Evolutionary conservation across 306 rosid genomes (phyloP), one percentile per base, ranked within the genome.

Genomic region (Lotus japonicus): DNA sequence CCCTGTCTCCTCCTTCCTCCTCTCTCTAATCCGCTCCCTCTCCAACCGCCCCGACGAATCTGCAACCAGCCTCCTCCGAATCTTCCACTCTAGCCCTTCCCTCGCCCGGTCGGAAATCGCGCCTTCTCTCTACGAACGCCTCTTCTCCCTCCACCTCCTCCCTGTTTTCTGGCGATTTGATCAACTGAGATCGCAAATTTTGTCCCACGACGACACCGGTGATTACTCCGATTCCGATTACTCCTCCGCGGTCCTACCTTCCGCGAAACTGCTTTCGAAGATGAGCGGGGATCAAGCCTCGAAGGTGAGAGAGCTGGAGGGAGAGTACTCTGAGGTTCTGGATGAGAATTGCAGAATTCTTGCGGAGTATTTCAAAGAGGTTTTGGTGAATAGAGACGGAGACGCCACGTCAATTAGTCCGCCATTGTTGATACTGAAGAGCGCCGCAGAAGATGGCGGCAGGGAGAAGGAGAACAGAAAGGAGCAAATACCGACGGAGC

Each of bases 81-180:
- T 89, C 56, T 92, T 89, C 78, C 42, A 46, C 18, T 51, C 74
- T 4, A 70, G 59, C 48, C 90, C 96, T 50, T 69, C 85, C 5
- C 80, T 83, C 15, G 86, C 95, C 11, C 73, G 98, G 23, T 82
- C 83, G 0, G 95, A 92, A 56, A 60, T 92, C 41, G 89, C 96
- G 2, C 89, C 98, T 1, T 1, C 7, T n/a, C 80, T 92, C 8
- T 92, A 85, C 72, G 89, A 89, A 11, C 79, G 73, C 59, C 90
- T 92, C 10, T 92, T 89, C 17, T 65, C 87, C 38, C 58, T 75
- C 76, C 92, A 89, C 43, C 92, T 92, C 58, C 71, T 92, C 61
- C 92, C 95, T 1, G 84, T 89, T 28, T 65, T 83, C 48, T 81
- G 73, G 33, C 76, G 82, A 71, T 84, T 85, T 81, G 66, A 84